These are phyloP conservation scores for Rosa persica DNA, from an alignment of 306 rosid genomes.

Conservation along the genomic window DNA sequence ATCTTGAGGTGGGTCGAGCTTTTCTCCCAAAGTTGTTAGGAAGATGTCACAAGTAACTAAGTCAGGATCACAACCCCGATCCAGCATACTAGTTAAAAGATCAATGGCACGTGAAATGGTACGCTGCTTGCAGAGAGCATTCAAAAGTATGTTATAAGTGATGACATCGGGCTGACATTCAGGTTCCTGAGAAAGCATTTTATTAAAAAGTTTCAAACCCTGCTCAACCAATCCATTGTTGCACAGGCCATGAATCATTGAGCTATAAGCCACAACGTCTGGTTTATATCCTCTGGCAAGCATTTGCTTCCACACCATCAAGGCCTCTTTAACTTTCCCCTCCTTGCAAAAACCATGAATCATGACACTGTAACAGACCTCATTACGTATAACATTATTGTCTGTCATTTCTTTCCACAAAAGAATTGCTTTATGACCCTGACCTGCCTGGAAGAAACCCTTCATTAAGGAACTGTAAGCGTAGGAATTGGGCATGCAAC, in stretches of 20 bases:
- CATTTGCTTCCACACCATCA: conserved; percentile 88
- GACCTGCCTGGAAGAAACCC: conserved; percentile 66
- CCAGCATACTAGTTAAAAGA: conserved; percentile 72
- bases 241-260: conserved; percentile 92
- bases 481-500: conserved; percentile 65
- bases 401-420: conserved; percentile 75
- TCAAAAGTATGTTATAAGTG: conserved; percentile 70
- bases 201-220: conserved; percentile 80
- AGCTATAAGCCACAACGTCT: conserved; percentile 90
- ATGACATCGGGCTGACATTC: conserved; percentile 73
- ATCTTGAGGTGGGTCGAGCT: conserved; percentile 71
- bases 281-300: conserved; percentile 69
- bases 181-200: conserved; percentile 71
- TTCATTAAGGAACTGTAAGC: conserved; percentile 79
- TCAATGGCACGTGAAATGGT: conserved; percentile 65
- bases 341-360: conserved; percentile 74
- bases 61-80: conserved; percentile 83
- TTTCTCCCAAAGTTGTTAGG: conserved; percentile 66
- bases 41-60: conserved; percentile 65
- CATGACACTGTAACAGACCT: conserved; percentile 72
- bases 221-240: conserved; percentile 61
- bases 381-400: conserved; percentile 40
- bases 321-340: conserved; percentile 72
- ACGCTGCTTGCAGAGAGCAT: conserved; percentile 63
- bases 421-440: conserved; percentile 60